These are phyloP conservation scores for Excoecaria cochinchinensis DNA, from an alignment of 345 rosid species.

Conservation along the genomic window DNA sequence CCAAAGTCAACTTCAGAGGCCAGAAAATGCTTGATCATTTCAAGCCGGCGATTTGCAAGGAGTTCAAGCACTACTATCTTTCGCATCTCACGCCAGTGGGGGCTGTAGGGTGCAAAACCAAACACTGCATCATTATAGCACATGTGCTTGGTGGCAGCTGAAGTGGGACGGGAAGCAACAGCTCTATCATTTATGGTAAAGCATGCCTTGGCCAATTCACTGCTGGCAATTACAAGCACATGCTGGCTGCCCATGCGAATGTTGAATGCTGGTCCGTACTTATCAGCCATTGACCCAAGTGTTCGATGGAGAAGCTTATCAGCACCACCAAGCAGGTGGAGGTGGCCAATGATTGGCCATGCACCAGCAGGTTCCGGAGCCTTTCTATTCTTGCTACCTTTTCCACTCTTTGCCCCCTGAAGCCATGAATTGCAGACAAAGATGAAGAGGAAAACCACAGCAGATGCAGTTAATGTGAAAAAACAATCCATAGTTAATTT, in stretches of 20 bases:
- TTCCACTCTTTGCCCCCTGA: neutral
- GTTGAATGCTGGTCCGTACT: conserved; percentile 31
- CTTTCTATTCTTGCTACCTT: neutral
- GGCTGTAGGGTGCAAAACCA: conserved; percentile 29
- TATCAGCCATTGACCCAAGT: conserved; percentile 28
- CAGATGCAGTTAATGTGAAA: conserved; percentile 12
- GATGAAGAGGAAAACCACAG: conserved; percentile 12
- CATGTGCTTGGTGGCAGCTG: conserved; percentile 19
- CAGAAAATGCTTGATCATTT: conserved; percentile 12
- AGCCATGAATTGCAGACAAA: conserved; percentile 15
- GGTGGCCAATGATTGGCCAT: conserved; percentile 34
- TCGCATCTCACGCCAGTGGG: conserved; percentile 40
- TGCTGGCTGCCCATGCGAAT: conserved; percentile 22
- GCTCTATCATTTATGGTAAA: conserved; percentile 33
- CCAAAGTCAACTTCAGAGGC: neutral
- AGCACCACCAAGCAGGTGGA: conserved; percentile 29
- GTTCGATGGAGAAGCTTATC: conserved; percentile 4
- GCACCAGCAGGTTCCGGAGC: conserved; percentile 24
- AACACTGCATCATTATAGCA: conserved; percentile 31
- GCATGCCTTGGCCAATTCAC: conserved; percentile 34
- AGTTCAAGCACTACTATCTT: conserved; percentile 34
- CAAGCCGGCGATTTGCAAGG: conserved; percentile 34
- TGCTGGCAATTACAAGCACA: conserved; percentile 22
- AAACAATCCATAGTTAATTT: conserved; percentile 21
- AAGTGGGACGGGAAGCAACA: conserved; percentile 27